phyloP scores from a whole-genome alignment of 1,139 yeast genomes.

The Debaryomyces fabryi region DNA sequence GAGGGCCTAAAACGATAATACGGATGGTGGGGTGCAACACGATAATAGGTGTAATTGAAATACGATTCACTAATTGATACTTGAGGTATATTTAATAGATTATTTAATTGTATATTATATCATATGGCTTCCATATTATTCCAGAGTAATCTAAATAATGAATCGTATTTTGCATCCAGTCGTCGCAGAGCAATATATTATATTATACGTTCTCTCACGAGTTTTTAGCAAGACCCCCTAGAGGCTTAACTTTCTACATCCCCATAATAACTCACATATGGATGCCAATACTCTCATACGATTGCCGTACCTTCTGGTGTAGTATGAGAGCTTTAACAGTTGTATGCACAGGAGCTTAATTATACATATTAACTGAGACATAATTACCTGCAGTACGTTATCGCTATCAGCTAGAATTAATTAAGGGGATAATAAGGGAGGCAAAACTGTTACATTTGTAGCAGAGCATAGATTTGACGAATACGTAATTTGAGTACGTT shows the following conservation, averaged over 20 bases:
- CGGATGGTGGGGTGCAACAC: background rate
- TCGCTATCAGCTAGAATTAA: conserved; percentile 2
- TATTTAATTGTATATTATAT: conserved; percentile 1
- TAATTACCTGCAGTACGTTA: conserved; percentile 5
- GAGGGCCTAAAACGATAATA: background rate
- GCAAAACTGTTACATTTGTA: conserved; percentile 4
- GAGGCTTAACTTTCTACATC: too few relatives aligned
- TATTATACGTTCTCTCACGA: background rate
- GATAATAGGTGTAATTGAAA: background rate
- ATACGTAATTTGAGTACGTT: conserved; percentile 2
- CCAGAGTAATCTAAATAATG: background rate
- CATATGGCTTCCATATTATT: background rate
- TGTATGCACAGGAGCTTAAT: background rate
- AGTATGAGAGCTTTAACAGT: background rate
- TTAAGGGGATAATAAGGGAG: conserved; percentile 7
- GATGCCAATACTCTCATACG: background rate
- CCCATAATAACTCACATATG: background rate
- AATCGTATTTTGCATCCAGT: background rate
- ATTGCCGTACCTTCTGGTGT: background rate
- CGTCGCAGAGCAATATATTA: background rate
- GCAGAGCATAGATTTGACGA: background rate
- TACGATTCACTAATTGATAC: background rate
- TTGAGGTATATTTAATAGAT: background rate
- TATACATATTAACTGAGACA: background rate
- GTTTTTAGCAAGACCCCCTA: too few relatives aligned